Evolutionary conservation across 2,329 filamentous ascomycete species (phyloP).

Genomic region (Cryphonectria carpinicola): DNA sequence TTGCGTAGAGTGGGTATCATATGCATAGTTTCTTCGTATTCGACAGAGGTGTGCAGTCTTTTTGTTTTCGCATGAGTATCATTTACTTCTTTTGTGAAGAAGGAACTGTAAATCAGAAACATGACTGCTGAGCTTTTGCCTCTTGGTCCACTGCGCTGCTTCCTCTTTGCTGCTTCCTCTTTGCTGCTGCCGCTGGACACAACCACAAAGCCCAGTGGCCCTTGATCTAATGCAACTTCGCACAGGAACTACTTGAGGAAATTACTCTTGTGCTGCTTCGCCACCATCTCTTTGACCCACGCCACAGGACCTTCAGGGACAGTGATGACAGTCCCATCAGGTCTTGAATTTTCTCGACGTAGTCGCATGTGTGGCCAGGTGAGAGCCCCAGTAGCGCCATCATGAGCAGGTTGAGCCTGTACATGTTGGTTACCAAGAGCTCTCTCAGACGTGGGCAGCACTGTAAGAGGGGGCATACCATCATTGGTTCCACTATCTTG

Average conservation of each 20-base stretch:
- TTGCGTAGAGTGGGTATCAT: not conserved
- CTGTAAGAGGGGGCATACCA: conserved; percentile 1
- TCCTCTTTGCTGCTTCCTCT: not conserved
- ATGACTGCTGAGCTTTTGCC: not conserved
- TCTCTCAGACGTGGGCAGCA: not conserved
- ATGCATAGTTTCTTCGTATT: not conserved
- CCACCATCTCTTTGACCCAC: conserved; percentile 12
- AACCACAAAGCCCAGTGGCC: too few relatives aligned
- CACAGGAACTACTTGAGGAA: not conserved
- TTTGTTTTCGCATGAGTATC: not conserved
- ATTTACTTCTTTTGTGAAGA: not conserved
- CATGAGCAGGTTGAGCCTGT: conserved; percentile 8
- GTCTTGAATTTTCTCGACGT: not conserved
- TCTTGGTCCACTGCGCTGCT: not conserved
- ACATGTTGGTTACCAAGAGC: conserved; percentile 11
- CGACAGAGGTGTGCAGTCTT: not conserved
- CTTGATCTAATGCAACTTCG: not conserved
- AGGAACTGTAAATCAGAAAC: not conserved
- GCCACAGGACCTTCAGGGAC: not conserved
- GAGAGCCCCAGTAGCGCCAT: not conserved
- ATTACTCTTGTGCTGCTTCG: not conserved
- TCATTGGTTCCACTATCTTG: not conserved
- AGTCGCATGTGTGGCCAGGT: too few relatives aligned
- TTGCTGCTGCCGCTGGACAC: not conserved
- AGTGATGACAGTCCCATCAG: not conserved